These are phyloP conservation scores for Hevea brasiliensis DNA, from an alignment of 345 rosid species.

Conservation along the genomic window DNA sequence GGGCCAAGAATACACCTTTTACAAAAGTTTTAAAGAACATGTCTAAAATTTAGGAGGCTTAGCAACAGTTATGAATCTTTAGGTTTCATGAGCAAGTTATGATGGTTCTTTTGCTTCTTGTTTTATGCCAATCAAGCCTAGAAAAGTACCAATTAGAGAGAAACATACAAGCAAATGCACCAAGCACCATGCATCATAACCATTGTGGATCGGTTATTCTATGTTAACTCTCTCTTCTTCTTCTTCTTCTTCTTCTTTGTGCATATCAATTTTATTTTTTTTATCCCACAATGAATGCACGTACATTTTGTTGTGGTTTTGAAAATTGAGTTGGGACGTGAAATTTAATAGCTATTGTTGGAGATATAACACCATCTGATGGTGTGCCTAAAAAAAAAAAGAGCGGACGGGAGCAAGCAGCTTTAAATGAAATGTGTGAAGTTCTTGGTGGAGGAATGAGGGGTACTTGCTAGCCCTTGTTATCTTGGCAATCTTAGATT, in stretches of 20 bases:
- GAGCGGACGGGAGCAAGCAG: conserved; percentile 31
- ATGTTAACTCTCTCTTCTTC: neutral
- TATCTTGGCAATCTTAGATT: neutral
- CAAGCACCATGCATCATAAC: neutral
- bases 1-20: too few species aligned
- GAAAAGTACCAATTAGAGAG: neutral
- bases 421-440: conserved; percentile 32
- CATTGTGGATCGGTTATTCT: neutral
- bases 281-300: neutral
- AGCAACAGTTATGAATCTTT: neutral
- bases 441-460: conserved; percentile 37
- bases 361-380: conserved; percentile 40
- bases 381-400: conserved; percentile 36
- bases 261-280: neutral
- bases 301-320: conserved; percentile 13
- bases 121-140: neutral
- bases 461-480: conserved; percentile 11
- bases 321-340: conserved; percentile 20
- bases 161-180: neutral
- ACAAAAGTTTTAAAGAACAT: neutral
- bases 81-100: neutral
- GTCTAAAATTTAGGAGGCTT: neutral
- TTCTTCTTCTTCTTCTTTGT: neutral
- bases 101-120: neutral
- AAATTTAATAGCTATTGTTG: conserved; percentile 33